Evolutionary conservation across 1,139 yeast species (phyloP).

Genomic region (Yamadazyma atmosphaerica): DNA sequence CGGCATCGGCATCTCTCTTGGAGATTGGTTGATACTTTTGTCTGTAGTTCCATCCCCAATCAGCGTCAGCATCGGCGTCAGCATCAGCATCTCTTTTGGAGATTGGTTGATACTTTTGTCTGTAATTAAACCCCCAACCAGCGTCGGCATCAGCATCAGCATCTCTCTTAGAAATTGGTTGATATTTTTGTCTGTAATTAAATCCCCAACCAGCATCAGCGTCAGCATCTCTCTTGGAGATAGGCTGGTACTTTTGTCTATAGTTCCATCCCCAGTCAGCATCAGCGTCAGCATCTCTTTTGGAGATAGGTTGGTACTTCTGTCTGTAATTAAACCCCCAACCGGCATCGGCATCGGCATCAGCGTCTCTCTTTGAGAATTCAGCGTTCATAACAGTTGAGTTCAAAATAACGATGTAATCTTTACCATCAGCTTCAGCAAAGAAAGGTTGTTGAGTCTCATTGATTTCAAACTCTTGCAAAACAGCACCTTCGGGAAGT

Average conservation of each 20-base stretch:
- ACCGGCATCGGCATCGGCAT: constrained; percentile 12
- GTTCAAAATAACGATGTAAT: constrained; percentile 16
- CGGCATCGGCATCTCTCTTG: constrained; percentile 12
- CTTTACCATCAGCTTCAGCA: constrained; percentile 15
- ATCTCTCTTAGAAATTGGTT: constrained; percentile 15
- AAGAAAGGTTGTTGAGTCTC: constrained; percentile 13
- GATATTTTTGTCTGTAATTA: constrained; percentile 11
- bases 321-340: constrained; percentile 8
- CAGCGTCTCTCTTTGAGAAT: constrained; percentile 13
- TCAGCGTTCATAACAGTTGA: constrained; percentile 12
- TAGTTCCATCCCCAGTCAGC: constrained; percentile 10
- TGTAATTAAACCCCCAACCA: constrained; percentile 7
- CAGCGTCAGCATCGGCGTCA: constrained; percentile 10
- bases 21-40: constrained; percentile 10
- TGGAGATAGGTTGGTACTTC: constrained; percentile 11
- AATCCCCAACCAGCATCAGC: constrained; percentile 14
- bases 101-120: constrained; percentile 10
- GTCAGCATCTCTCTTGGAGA: constrained; percentile 10
- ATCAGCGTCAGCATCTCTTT: constrained; percentile 13
- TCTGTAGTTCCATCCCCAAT: constrained; percentile 7
- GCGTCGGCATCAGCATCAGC: constrained; percentile 12
- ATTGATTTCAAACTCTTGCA: constrained; percentile 16
- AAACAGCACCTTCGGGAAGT: constrained; percentile 15
- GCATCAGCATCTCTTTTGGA: constrained; percentile 5
- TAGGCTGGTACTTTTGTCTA: constrained; percentile 10